phyloP scores from a whole-genome alignment of 371 early-diverging fungal species.

The Polyrhizophydium stewartii region DNA sequence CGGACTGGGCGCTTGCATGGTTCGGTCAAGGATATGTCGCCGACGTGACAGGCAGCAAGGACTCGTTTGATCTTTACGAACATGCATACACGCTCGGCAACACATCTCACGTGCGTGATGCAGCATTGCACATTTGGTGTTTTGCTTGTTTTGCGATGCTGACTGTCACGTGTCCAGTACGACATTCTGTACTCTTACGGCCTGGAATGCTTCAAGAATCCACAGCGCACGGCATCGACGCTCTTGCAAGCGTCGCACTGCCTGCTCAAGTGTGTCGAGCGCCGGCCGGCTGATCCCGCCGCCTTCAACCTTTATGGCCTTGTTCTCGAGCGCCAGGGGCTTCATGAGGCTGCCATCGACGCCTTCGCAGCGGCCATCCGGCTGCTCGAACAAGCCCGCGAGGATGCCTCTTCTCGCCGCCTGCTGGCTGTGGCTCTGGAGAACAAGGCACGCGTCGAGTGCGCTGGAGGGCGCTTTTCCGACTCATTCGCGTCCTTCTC shows the following conservation, averaged over 20 bases:
- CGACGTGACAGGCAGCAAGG: slow-evolving; percentile 51
- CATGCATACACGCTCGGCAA: slow-evolving; percentile 71
- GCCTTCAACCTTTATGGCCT: slow-evolving; percentile 72
- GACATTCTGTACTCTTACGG: slow-evolving; percentile 75
- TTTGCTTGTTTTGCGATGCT: background rate
- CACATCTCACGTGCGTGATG: slow-evolving; percentile 36
- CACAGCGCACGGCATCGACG: background rate
- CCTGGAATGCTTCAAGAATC: slow-evolving; percentile 22
- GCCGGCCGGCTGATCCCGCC: slow-evolving; percentile 51
- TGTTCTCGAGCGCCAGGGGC: slow-evolving; percentile 66
- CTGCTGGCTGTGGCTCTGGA: slow-evolving; percentile 33
- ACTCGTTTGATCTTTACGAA: slow-evolving; percentile 60
- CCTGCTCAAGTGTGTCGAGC: slow-evolving; percentile 69
- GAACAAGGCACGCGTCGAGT: slow-evolving; percentile 61
- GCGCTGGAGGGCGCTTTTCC: slow-evolving; percentile 32
- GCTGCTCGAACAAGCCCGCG: slow-evolving; percentile 22
- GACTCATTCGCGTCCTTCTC: slow-evolving; percentile 40
- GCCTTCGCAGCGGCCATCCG: slow-evolving; percentile 59
- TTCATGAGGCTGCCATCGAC: slow-evolving; percentile 61
- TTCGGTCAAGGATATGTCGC: slow-evolving; percentile 80
- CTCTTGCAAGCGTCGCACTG: slow-evolving; percentile 42
- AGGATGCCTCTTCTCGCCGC: too few relatives aligned
- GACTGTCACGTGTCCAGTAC: slow-evolving; percentile 41
- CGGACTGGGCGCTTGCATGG: slow-evolving; percentile 78
- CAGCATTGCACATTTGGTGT: background rate